Conservation (phyloP, 2,329 filamentous ascomycete species). For the Colletotrichum godetiae region DNA sequence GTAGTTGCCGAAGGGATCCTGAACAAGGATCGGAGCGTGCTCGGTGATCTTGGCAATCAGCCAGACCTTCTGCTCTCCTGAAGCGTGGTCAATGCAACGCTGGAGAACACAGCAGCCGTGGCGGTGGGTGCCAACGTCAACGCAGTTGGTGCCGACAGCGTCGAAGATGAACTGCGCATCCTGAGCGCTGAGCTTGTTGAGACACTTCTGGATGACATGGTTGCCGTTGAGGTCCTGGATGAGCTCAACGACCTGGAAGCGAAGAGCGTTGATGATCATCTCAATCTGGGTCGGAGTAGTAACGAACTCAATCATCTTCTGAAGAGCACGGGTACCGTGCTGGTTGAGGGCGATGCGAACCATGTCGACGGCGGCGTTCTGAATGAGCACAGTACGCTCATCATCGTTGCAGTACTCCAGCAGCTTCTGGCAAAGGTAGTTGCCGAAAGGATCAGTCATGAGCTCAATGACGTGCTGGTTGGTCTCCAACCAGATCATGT, state of each 20-base stretch:
- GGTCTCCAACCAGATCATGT: conserved; percentile 95
- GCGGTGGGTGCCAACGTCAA: conserved; percentile 94
- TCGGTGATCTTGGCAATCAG: conserved; percentile 88
- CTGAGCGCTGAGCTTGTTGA: conserved; percentile 87
- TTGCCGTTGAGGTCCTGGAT: conserved; percentile 99
- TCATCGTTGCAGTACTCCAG: conserved; percentile 95
- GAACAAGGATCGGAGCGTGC: conserved; percentile 88
- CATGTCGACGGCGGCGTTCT: conserved; percentile 88
- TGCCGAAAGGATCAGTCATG: conserved; percentile 99
- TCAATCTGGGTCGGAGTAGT: conserved; percentile 86
- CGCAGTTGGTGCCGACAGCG: conserved; percentile 86
- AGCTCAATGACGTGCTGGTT: conserved; percentile 94
- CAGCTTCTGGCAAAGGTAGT: conserved; percentile 98
- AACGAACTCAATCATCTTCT: conserved; percentile 99
- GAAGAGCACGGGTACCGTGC: conserved; percentile 93
- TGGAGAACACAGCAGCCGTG: conserved; percentile 98
- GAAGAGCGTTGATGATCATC: conserved; percentile 87
- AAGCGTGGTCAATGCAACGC: conserved; percentile 97
- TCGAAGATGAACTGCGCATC: conserved; percentile 98
- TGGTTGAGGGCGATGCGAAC: conserved; percentile 96
- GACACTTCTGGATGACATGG: conserved; percentile 98
- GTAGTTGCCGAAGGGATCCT: conserved; percentile 98
- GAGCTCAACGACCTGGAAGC: conserved; percentile 87
- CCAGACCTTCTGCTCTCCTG: conserved; percentile 87
- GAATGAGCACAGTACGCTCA: conserved; percentile 91